These are phyloP conservation scores for Ramaria rubella DNA, from an alignment of 768 basidiomycete genomes.

Conservation along the genomic window DNA sequence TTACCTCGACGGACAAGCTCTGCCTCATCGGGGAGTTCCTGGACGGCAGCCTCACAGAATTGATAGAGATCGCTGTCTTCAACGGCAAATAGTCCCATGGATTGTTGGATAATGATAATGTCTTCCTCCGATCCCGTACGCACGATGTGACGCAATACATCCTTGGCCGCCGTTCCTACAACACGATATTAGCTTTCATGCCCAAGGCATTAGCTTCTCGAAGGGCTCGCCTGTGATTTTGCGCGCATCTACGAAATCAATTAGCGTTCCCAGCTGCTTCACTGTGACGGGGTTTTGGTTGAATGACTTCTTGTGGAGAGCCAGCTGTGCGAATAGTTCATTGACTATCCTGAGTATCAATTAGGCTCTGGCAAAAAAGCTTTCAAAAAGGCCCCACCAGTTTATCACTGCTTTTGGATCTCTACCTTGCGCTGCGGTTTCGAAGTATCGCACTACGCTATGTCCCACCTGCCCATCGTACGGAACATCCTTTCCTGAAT, in stretches of 20 bases:
- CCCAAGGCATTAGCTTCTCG: no score
- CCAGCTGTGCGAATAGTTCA: slow-evolving; percentile 75
- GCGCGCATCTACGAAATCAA: slow-evolving; percentile 63
- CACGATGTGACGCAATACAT: slow-evolving; percentile 38
- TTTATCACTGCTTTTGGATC: slow-evolving; percentile 73
- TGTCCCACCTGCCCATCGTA: slow-evolving; percentile 49
- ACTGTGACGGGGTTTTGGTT: slow-evolving; percentile 52
- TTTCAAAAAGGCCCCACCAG: slow-evolving; percentile 48
- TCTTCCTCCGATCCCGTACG: slow-evolving; percentile 24
- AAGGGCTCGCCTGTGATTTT: slow-evolving; percentile 69
- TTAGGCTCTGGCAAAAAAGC: not conserved
- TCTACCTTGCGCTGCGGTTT: slow-evolving; percentile 51
- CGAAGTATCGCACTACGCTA: slow-evolving; percentile 75
- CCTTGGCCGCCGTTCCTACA: slow-evolving; percentile 61
- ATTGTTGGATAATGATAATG: slow-evolving; percentile 35
- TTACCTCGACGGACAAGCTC: slow-evolving; percentile 62
- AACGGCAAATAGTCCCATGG: not conserved
- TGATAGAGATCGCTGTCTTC: not conserved
- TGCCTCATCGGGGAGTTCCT: slow-evolving; percentile 58
- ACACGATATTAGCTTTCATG: slow-evolving; percentile 6
- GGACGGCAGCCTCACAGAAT: slow-evolving; percentile 61
- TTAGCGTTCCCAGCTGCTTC: slow-evolving; percentile 64
- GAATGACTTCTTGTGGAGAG: slow-evolving; percentile 50
- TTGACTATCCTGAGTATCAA: slow-evolving; percentile 67
- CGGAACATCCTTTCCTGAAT: slow-evolving; percentile 53